A percentile compares a stretch with the other conserved stretches of the same genome.
Conservation (phyloP, 257 asterid genomes). For the Solanum tarijense region DNA sequence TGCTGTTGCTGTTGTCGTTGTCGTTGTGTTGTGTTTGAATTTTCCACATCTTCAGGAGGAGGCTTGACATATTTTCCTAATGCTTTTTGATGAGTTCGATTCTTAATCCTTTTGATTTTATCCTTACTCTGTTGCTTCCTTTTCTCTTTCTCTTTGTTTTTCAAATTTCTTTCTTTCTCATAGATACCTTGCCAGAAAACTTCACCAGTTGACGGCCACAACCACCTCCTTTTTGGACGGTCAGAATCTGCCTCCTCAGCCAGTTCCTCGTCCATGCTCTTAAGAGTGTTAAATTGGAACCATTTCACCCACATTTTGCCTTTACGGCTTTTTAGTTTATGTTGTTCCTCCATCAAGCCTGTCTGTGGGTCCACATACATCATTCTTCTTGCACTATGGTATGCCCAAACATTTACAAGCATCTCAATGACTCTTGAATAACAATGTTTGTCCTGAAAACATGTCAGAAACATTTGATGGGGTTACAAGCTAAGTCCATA, state of each 20-base stretch:
- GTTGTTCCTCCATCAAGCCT: constrained; percentile 77
- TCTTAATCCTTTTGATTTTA: constrained; percentile 61
- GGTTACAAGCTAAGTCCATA: not conserved
- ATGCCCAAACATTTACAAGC: constrained; percentile 88
- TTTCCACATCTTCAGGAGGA: constrained; percentile 26
- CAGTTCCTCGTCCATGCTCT: constrained; percentile 81
- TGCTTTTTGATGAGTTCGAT: constrained; percentile 59
- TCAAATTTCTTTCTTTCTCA: constrained; percentile 55
- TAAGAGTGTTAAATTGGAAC: constrained; percentile 65
- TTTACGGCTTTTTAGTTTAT: constrained; percentile 43
- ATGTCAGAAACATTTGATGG: not conserved
- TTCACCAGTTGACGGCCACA: constrained; percentile 96
- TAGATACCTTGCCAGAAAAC: constrained; percentile 70
- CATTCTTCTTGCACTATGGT: constrained; percentile 83
- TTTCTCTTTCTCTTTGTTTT: constrained; percentile 56
- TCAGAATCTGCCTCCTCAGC: constrained; percentile 80
- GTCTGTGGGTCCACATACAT: constrained; percentile 66
- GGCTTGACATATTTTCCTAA: constrained; percentile 87
- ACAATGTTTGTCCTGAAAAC: constrained; percentile 84
- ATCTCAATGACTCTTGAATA: constrained; percentile 77
- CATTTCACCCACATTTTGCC: constrained; percentile 92
- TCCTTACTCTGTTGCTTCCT: constrained; percentile 60
- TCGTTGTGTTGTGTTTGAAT: constrained; percentile 34
- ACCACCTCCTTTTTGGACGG: constrained; percentile 46
- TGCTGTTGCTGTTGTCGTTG: not conserved